Evolutionary conservation across 441 rosid species (phyloP).

Genomic region (Omphalea diandra): DNA sequence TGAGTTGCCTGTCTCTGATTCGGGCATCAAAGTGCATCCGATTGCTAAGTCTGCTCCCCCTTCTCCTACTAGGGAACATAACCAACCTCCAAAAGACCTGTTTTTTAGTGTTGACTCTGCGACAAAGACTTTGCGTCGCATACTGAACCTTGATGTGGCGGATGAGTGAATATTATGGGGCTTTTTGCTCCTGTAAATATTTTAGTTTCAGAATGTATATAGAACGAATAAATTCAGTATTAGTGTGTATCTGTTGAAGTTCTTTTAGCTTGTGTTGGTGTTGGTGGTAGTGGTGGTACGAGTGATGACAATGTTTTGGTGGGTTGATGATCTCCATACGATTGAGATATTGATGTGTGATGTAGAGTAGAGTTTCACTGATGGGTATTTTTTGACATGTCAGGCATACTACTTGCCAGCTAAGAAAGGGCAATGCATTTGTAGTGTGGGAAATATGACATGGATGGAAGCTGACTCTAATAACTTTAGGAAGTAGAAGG

Average conservation of each 20-base stretch:
- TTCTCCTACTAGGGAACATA: slow-evolving; percentile 69
- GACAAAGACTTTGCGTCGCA: slow-evolving; percentile 83
- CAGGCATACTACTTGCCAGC: slow-evolving; percentile 2
- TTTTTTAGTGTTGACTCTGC: slow-evolving; percentile 71
- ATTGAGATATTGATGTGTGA: slow-evolving; percentile 11
- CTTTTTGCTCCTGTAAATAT: slow-evolving; percentile 48
- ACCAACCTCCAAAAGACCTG: slow-evolving; percentile 36
- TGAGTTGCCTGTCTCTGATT: slow-evolving; percentile 43
- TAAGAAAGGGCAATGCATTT: slow-evolving; percentile 17
- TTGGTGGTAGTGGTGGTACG: slow-evolving; percentile 12
- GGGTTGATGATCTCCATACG: slow-evolving; percentile 28
- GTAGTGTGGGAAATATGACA: slow-evolving; percentile 19
- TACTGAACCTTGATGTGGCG: slow-evolving; percentile 73
- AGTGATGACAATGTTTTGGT: slow-evolving; percentile 26
- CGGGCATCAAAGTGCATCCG: slow-evolving; percentile 40
- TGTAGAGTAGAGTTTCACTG: slow-evolving; percentile 8
- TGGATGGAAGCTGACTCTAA: slow-evolving; percentile 25
- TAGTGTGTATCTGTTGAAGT: slow-evolving; percentile 24
- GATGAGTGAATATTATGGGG: slow-evolving; percentile 53
- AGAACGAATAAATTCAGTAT: slow-evolving; percentile 42
- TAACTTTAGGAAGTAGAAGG: slow-evolving; percentile 23
- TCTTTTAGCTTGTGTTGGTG: slow-evolving; percentile 21
- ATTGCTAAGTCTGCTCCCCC: slow-evolving; percentile 87
- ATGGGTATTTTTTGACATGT: slow-evolving; percentile 12
- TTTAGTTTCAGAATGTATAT: slow-evolving; percentile 54